A percentile compares a stretch with the other conserved stretches of the same genome.
These are phyloP conservation scores for Zarea fungicola DNA, from an alignment of 2,329 filamentous ascomycete species.

Conservation along the genomic window DNA sequence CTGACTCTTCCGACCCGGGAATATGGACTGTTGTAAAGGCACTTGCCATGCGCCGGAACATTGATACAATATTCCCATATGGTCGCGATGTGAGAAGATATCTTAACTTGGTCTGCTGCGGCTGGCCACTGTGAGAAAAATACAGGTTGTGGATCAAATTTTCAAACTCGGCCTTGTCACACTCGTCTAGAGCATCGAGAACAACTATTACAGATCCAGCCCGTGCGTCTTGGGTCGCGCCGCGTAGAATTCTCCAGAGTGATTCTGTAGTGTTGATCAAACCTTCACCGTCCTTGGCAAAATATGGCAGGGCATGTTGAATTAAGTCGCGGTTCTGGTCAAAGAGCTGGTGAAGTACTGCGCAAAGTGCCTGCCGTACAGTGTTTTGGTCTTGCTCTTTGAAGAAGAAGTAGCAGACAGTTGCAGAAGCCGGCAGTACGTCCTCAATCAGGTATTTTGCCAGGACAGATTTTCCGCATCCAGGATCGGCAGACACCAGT, in stretches of 20 bases:
- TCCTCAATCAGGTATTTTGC: conserved; percentile 29
- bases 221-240: conserved; percentile 20
- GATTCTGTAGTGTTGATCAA: conserved; percentile 20
- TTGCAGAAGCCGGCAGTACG: conserved; percentile 19
- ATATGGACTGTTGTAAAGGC: conserved; percentile 28
- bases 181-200: conserved; percentile 38
- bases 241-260: conserved; percentile 32
- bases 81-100: conserved; percentile 33
- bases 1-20: conserved; percentile 31
- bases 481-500: conserved; percentile 34
- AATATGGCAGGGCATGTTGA: conserved; percentile 25
- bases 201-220: conserved; percentile 29
- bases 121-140: conserved; percentile 3
- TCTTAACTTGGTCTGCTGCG: conserved; percentile 20
- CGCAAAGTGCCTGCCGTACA: conserved; percentile 31
- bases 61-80: conserved; percentile 23
- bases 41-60: conserved; percentile 19
- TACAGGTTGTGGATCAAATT: conserved; percentile 17
- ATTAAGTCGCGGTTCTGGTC: conserved; percentile 26
- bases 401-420: conserved; percentile 40
- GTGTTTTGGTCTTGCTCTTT: conserved; percentile 34
- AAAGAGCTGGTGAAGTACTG: conserved; percentile 36
- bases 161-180: conserved; percentile 20
- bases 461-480: conserved; percentile 35
- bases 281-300: conserved; percentile 20